A percentile compares a stretch with the other conserved stretches of the same genome.
Evolutionary conservation across 108 stramenopile species (phyloP).

Genomic region (Stephanodiscus triporus): DNA sequence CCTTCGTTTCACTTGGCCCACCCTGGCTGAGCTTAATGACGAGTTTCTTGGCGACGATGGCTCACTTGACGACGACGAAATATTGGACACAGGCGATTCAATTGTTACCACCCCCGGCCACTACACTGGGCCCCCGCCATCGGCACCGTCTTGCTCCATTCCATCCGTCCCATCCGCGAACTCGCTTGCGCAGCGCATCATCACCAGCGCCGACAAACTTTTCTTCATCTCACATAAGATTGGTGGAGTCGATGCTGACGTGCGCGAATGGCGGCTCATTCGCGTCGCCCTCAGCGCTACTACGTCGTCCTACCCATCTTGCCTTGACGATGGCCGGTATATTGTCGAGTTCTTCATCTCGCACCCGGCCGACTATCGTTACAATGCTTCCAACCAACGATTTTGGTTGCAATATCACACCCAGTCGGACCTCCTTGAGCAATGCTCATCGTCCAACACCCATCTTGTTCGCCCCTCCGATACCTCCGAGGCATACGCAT

Average conservation of each 20-base stretch:
- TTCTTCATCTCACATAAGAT: background rate
- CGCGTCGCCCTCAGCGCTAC: background rate
- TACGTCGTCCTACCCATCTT: background rate
- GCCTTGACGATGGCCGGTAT: background rate
- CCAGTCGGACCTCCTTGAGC: background rate
- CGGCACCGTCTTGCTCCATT: background rate
- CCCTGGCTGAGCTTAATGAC: background rate
- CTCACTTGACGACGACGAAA: background rate
- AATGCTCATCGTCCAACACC: background rate
- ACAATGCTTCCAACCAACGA: conserved; percentile 7
- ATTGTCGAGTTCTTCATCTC: conserved; percentile 7
- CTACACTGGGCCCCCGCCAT: background rate
- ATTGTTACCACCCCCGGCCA: background rate
- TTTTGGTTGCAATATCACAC: conserved; percentile 18
- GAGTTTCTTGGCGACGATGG: background rate
- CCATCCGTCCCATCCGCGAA: background rate
- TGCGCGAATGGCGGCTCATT: background rate
- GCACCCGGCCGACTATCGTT: background rate
- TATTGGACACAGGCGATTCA: background rate
- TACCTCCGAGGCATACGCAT: conserved; percentile 1
- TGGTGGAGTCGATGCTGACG: background rate
- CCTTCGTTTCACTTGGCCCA: background rate
- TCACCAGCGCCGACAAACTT: background rate
- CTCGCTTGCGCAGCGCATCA: background rate
- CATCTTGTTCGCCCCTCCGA: conserved; percentile 10